Percentiles rank a stretch among this genome's conserved stretches.
These are phyloP conservation scores for Mollisiaceae sp. DNA, from an alignment of 2,329 filamentous ascomycete species.

Conservation along the genomic window DNA sequence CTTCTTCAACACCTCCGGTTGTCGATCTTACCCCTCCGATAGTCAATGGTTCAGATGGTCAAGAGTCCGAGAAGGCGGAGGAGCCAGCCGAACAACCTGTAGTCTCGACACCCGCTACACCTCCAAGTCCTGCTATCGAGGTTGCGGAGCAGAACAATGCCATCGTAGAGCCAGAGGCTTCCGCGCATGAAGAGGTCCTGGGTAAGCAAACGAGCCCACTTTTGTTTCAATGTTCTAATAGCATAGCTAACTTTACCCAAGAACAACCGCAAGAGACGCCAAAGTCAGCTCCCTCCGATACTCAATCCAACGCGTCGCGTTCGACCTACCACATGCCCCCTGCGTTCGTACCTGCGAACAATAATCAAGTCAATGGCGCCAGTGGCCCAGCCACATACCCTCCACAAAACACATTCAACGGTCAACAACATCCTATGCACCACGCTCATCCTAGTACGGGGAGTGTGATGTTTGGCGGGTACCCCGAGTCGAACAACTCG, in stretches of 20 bases:
- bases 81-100: constrained; percentile 16
- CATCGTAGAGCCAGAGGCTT: constrained; percentile 26
- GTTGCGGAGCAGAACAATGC: constrained; percentile 16
- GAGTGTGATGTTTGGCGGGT: constrained; percentile 61
- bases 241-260: constrained; percentile 17
- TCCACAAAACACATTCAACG: constrained; percentile 31
- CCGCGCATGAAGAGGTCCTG: constrained; percentile 25
- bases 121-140: background rate
- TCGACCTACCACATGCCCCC: constrained; percentile 51
- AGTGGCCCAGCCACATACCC: constrained; percentile 28
- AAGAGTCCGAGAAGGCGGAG: constrained; percentile 21
- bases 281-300: constrained; percentile 34
- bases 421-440: constrained; percentile 47
- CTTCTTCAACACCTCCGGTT: constrained; percentile 23
- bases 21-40: constrained; percentile 21
- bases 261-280: constrained; percentile 30
- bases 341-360: constrained; percentile 47
- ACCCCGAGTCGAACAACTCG: constrained; percentile 60
- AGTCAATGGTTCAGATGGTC: constrained; percentile 28
- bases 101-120: constrained; percentile 16
- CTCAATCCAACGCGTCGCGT: constrained; percentile 35
- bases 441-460: constrained; percentile 59
- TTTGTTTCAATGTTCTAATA: background rate
- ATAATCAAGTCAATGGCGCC: constrained; percentile 17
- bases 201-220: constrained; percentile 29